These are phyloP conservation scores for Globisporangium echinulatum DNA, from an alignment of 352 stramenopile genomes.

Conservation along the genomic window DNA sequence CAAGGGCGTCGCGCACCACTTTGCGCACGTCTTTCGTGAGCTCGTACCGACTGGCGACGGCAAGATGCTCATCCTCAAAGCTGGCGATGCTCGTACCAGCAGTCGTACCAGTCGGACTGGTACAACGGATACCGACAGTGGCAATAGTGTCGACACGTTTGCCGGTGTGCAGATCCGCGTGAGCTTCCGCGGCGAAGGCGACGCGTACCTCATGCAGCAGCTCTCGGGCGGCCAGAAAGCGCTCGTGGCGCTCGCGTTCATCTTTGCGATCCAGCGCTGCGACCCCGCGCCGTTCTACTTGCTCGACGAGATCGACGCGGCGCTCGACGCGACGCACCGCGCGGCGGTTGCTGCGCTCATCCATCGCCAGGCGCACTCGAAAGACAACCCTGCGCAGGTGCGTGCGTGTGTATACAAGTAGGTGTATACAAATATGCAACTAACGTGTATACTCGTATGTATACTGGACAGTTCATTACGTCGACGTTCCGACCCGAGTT, in stretches of 20 bases:
- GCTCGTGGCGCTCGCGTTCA: slow-evolving; percentile 98
- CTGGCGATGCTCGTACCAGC: slow-evolving; percentile 13
- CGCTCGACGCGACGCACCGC: slow-evolving; percentile 98
- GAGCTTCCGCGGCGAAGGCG: slow-evolving; percentile 92
- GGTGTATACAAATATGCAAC: too few relatives aligned
- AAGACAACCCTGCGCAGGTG: slow-evolving; percentile 95
- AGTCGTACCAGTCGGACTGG: slow-evolving; percentile 4
- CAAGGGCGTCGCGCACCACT: slow-evolving; percentile 96
- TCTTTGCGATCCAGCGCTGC: slow-evolving; percentile 98
- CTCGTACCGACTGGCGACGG: slow-evolving; percentile 96
- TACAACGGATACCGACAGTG: slow-evolving; percentile 17
- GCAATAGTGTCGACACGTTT: slow-evolving; percentile 88
- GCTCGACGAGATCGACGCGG: slow-evolving; percentile 99
- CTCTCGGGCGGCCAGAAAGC: slow-evolving; percentile 99
- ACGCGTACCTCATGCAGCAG: slow-evolving; percentile 98
- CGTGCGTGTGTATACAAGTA: background rate
- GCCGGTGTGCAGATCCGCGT: slow-evolving; percentile 98
- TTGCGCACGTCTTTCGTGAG: slow-evolving; percentile 97
- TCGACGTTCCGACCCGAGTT: slow-evolving; percentile 99
- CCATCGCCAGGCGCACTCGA: slow-evolving; percentile 92
- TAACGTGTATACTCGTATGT: background rate
- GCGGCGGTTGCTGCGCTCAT: slow-evolving; percentile 96
- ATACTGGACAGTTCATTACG: slow-evolving; percentile 90
- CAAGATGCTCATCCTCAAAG: slow-evolving; percentile 95
- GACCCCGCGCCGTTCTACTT: slow-evolving; percentile 99